Conservation (phyloP, 2,329 filamentous ascomycete genomes). For the Chaetoscypha palmicola region DNA sequence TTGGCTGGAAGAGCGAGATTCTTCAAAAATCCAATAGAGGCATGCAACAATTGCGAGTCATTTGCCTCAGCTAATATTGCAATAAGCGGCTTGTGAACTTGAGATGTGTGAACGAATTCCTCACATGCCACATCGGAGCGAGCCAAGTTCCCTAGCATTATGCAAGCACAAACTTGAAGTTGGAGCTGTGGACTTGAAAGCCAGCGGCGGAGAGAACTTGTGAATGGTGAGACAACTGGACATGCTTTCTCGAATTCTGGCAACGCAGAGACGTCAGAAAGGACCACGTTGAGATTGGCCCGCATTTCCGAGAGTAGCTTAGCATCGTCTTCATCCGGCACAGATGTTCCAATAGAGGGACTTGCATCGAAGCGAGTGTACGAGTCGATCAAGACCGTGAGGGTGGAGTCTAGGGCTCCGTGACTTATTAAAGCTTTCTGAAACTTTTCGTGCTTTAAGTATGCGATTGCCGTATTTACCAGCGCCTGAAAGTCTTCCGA, state of each 20-base stretch:
- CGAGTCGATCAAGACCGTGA: slow-evolving; percentile 42
- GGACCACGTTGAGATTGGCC: slow-evolving; percentile 42
- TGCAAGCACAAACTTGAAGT: slow-evolving; percentile 51
- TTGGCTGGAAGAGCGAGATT: slow-evolving; percentile 52
- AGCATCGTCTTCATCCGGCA: slow-evolving; percentile 35
- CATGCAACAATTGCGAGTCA: slow-evolving; percentile 48
- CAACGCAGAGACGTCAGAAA: slow-evolving; percentile 46
- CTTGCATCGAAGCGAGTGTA: slow-evolving; percentile 38
- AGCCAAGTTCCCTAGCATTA: slow-evolving; percentile 55
- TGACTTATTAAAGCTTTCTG: slow-evolving; percentile 41
- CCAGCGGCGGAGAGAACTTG: slow-evolving; percentile 42
- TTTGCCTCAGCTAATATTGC: slow-evolving; percentile 37
- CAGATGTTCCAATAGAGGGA: slow-evolving; percentile 17
- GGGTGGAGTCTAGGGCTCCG: slow-evolving; percentile 35
- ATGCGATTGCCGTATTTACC: slow-evolving; percentile 46
- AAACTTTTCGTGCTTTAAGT: slow-evolving; percentile 47
- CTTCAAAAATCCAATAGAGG: slow-evolving; percentile 53
- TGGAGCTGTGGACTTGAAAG: slow-evolving; percentile 35
- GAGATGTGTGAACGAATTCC: slow-evolving; percentile 41
- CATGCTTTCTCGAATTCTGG: slow-evolving; percentile 39
- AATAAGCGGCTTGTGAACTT: slow-evolving; percentile 40
- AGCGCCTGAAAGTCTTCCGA: slow-evolving; percentile 48
- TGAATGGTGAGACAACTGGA: slow-evolving; percentile 38
- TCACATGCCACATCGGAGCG: slow-evolving; percentile 49
- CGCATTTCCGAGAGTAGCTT: slow-evolving; percentile 45